Base-by-base conservation (phyloP, 441 rosid genomes). In the Croton setiger region DNA sequence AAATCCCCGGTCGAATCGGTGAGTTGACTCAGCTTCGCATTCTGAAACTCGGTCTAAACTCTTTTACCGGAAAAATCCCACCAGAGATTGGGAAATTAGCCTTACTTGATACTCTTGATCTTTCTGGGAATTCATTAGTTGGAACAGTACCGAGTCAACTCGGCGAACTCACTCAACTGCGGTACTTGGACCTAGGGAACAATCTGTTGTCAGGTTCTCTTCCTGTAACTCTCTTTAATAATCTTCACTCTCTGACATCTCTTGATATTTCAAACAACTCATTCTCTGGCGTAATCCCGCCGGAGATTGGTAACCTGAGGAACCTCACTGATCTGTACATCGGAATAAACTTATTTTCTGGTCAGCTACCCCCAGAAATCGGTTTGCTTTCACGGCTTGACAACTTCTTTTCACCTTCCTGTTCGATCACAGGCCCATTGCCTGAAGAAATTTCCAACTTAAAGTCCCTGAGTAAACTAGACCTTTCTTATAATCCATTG, bases 401-500 rank as follows among this genome's bases (percentile, higher is more conserved):
- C 62, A 86, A 72, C 79, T 81, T 92, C 0, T 84, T 74, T 62
- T 70, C 93, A 0, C 88, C 90, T 7, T 81, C 76, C 11, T 88
- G 93, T 66, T 78, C 79, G 37, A 75, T 95, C 69, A 73, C 80
- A 0, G 97, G 98, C 15, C 97, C 98, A 0, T 67, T 92, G 31
- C 97, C 98, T 39, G 77, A 85, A 12, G 83, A 80, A 69, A 60
- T 95, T 0, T 78, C 84, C 0, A 80, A 79, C 53, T 75, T 95
- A 48, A 71, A 57, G 15, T 74, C 80, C 1, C 75, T 95, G 0
- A 78, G 63, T 27, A 83, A 83, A 37, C 88, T 92, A 3, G 97
- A 92, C 76, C 88, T 95, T 63, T 95, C 98, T 6, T 72, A 88
- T 64, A 95, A 95, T 78, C 98, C 96, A 5, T 78, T 95, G 78